phyloP scores from a whole-genome alignment of 176 grass and related monocot species.

The Oryza brachyantha region DNA sequence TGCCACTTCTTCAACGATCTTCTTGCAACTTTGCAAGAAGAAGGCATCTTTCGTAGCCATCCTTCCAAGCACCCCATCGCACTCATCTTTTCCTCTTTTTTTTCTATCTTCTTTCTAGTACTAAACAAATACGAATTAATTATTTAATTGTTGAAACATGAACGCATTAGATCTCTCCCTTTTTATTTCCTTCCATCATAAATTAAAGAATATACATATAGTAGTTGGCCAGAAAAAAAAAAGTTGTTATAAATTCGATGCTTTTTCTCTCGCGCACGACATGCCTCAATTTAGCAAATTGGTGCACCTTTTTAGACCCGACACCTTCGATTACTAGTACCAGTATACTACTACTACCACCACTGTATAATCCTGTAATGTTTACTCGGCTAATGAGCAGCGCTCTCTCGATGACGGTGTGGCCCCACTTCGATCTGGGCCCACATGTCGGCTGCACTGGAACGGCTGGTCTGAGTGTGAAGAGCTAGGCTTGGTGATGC shows the following conservation, averaged over 20 bases:
- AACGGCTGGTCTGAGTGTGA: neutral
- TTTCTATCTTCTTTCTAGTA: neutral
- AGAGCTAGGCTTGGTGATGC: neutral
- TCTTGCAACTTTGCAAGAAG: neutral
- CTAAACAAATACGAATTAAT: neutral
- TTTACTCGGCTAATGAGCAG: neutral
- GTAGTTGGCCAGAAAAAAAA: too few species aligned
- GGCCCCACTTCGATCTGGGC: neutral
- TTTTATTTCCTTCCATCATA: neutral
- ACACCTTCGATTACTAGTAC: neutral
- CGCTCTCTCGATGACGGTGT: neutral
- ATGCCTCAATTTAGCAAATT: slow-evolving; percentile 9
- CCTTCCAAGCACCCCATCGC: neutral
- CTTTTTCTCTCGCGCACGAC: slow-evolving; percentile 23
- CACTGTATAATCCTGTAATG: too few species aligned
- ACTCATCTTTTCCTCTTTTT: neutral
- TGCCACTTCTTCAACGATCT: neutral
- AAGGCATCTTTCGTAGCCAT: slow-evolving; percentile 28
- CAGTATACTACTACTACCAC: too few species aligned
- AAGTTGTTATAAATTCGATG: slow-evolving; percentile 18
- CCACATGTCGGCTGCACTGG: neutral
- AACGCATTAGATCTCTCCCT: neutral
- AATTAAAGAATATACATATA: neutral
- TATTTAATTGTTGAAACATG: neutral
- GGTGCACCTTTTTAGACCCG: neutral